phyloP scores from a whole-genome alignment of 2,329 filamentous ascomycete species.

The Davidsoniella eucalypti region DNA sequence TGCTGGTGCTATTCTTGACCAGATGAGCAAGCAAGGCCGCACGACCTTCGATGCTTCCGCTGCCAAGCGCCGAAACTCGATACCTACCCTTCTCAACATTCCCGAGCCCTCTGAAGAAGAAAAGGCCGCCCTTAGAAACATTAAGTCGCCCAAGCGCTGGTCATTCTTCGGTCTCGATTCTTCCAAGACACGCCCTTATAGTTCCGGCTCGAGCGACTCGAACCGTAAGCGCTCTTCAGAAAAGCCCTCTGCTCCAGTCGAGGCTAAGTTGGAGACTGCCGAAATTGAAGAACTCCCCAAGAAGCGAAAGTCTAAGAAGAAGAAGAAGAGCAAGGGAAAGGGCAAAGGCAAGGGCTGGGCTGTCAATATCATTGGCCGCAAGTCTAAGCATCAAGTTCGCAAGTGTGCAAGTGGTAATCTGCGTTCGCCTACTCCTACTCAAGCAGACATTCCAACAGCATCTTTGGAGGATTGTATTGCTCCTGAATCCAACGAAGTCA shows the following conservation, averaged over 20 bases:
- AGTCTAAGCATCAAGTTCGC: constrained; percentile 32
- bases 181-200: constrained; percentile 14
- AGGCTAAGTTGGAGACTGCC: constrained; percentile 15
- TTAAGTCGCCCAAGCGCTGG: constrained; percentile 39
- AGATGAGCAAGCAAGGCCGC: constrained; percentile 16
- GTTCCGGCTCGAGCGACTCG: background rate
- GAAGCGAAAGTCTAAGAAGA: constrained; percentile 37
- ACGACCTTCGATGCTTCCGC: constrained; percentile 17
- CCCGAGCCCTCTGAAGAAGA: constrained; percentile 17
- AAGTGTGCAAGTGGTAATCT: constrained; percentile 24
- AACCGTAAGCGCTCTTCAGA: constrained; percentile 17
- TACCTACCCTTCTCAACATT: constrained; percentile 34
- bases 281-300: constrained; percentile 10
- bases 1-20: constrained; percentile 52
- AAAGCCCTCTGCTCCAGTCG: constrained; percentile 16
- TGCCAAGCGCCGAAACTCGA: constrained; percentile 40
- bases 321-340: constrained; percentile 22
- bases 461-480: constrained; percentile 10
- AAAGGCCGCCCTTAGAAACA: constrained; percentile 27
- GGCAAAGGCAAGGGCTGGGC: constrained; percentile 66
- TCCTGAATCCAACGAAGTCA: constrained; percentile 9
- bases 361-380: constrained; percentile 48
- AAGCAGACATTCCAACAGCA: constrained; percentile 13
- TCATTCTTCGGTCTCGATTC: constrained; percentile 47
- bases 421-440: constrained; percentile 29